These are phyloP conservation scores for Venturia aucupariae DNA, from an alignment of 2,329 filamentous ascomycete genomes.

Conservation along the genomic window DNA sequence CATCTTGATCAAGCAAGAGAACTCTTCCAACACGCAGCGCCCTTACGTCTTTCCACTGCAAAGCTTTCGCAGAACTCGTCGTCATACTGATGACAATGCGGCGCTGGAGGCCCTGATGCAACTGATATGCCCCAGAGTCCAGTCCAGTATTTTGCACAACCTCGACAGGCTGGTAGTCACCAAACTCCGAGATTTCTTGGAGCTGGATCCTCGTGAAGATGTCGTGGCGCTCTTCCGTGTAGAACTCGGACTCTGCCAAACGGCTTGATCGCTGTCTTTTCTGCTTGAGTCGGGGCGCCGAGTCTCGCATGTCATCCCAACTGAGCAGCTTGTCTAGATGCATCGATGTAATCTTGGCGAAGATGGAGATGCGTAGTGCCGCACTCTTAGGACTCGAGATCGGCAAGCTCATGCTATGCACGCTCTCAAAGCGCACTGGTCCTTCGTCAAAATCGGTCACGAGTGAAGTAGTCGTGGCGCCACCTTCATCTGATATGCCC, in stretches of 20 bases:
- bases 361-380: conserved; percentile 77
- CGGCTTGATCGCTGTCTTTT: conserved; percentile 54
- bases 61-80: conserved; percentile 76
- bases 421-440: conserved; percentile 87
- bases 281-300: conserved; percentile 45
- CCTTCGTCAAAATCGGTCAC: conserved; percentile 90
- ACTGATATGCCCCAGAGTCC: conserved; percentile 84
- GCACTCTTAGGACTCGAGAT: conserved; percentile 66
- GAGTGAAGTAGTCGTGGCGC: conserved; percentile 91
- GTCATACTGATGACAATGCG: conserved; percentile 81
- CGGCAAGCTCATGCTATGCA: conserved; percentile 94
- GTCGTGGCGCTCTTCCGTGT: conserved; percentile 87
- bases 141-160: conserved; percentile 77
- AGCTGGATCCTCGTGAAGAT: conserved; percentile 82
- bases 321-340: conserved; percentile 94
- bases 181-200: conserved; percentile 82
- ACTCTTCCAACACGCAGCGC: conserved; percentile 71
- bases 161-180: conserved; percentile 85
- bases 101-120: conserved; percentile 89
- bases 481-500: conserved; percentile 74
- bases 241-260: conserved; percentile 87
- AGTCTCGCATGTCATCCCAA: conserved; percentile 97
- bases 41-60: conserved; percentile 81
- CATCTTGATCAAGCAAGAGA: conserved; percentile 72
- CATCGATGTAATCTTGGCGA: conserved; percentile 83